Evolutionary conservation across 805 yeast species (phyloP).

Genomic region (Starmerella bombi): DNA sequence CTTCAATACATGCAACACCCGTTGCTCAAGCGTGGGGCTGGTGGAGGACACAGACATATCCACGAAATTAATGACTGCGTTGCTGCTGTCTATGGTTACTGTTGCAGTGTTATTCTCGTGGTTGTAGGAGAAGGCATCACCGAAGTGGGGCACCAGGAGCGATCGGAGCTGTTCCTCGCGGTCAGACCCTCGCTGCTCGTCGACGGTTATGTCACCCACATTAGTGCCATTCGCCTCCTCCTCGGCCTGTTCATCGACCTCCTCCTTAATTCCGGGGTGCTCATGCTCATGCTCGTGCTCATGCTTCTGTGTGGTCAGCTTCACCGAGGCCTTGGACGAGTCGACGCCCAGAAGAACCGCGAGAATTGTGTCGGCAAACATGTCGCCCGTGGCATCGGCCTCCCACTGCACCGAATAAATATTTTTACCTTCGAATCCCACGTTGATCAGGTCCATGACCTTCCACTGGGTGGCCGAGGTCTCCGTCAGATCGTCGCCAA

Average conservation of each 20-base stretch:
- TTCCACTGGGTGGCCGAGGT: constrained; percentile 25
- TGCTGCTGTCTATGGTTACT: constrained; percentile 60
- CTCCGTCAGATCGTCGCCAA: constrained; percentile 55
- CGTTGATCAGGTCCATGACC: constrained; percentile 52
- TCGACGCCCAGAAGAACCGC: constrained; percentile 87
- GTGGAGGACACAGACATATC: constrained; percentile 58
- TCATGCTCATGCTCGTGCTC: constrained; percentile 31
- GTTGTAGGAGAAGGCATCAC: constrained; percentile 43
- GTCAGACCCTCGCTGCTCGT: constrained; percentile 7
- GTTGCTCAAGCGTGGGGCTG: constrained; percentile 61
- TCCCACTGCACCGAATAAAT: constrained; percentile 74
- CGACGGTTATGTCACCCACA: constrained; percentile 5
- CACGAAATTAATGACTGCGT: constrained; percentile 53
- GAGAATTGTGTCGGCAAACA: constrained; percentile 85
- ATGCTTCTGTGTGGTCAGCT: constrained; percentile 53
- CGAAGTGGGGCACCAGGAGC: constrained; percentile 74
- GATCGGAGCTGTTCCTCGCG: constrained; percentile 44
- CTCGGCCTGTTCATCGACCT: constrained; percentile 24
- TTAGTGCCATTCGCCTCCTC: background rate
- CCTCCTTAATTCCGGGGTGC: constrained; percentile 11
- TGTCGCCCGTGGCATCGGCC: constrained; percentile 77
- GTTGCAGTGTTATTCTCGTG: constrained; percentile 34
- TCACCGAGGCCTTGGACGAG: constrained; percentile 89
- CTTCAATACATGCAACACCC: constrained; percentile 67
- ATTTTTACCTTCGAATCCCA: constrained; percentile 34